These are phyloP conservation scores for Crithidia expoeki DNA, from an alignment of 208 protist species.

Conservation along the genomic window DNA sequence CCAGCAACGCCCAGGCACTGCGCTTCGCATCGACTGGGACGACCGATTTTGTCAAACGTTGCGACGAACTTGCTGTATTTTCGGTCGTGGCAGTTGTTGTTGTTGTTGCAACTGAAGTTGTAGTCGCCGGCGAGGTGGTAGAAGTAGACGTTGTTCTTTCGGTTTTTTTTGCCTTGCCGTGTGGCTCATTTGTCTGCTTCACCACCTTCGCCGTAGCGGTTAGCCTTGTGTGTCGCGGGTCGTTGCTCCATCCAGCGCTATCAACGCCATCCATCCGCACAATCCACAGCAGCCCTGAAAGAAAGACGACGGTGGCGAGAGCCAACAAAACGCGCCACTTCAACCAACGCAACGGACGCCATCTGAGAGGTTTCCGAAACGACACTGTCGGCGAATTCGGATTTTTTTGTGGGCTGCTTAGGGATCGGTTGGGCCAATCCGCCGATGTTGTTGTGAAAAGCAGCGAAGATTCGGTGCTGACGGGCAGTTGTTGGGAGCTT, in stretches of 20 bases:
- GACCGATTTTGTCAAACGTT: no score
- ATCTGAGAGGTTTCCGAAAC: neutral
- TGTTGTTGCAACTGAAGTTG: neutral
- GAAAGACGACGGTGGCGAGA: neutral
- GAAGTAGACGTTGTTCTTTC: neutral
- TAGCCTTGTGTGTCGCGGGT: neutral
- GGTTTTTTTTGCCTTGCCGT: neutral
- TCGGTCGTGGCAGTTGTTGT: neutral
- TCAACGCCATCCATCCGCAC: neutral
- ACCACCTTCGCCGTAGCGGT: neutral
- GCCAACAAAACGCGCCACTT: neutral
- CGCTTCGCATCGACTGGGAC: neutral
- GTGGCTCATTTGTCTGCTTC: neutral
- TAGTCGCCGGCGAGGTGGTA: neutral
- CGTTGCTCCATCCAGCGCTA: neutral
- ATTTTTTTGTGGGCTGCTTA: slow-evolving; percentile 1
- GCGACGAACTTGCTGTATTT: neutral
- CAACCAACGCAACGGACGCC: neutral
- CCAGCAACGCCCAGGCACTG: no score
- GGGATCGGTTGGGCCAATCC: neutral
- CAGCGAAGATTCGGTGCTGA: neutral
- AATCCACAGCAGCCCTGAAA: neutral
- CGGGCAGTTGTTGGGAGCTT: neutral
- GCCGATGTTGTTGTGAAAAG: neutral
- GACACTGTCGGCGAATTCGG: neutral